Percentiles rank a stretch among this genome's conserved stretches.
Conservation (phyloP, 2,329 filamentous ascomycete genomes). For the Colletotrichum horii region DNA sequence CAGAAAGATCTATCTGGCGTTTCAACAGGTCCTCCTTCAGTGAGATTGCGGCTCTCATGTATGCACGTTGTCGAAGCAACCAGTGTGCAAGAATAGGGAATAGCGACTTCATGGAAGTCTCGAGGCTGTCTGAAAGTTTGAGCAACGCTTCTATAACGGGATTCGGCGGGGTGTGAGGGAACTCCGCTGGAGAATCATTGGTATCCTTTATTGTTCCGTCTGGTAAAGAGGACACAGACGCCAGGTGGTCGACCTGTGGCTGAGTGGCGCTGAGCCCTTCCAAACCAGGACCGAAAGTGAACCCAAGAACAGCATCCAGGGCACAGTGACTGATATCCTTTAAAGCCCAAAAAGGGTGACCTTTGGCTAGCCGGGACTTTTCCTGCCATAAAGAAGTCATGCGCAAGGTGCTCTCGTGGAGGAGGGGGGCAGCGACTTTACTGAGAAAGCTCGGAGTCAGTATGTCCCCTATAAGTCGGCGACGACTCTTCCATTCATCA, state of each 20-base stretch:
- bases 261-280: slow-evolving; percentile 6
- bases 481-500: slow-evolving; percentile 35
- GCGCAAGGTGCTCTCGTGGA: slow-evolving; percentile 31
- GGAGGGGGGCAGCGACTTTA: slow-evolving; percentile 7
- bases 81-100: slow-evolving; percentile 8
- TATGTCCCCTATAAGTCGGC: slow-evolving; percentile 37
- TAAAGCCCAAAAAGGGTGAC: slow-evolving; percentile 33
- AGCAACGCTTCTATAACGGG: background rate
- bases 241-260: background rate
- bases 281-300: slow-evolving; percentile 28
- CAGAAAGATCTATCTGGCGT: background rate
- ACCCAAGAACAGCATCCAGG: slow-evolving; percentile 36
- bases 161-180: background rate
- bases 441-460: slow-evolving; percentile 40
- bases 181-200: background rate
- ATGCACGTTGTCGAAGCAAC: background rate
- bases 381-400: slow-evolving; percentile 38
- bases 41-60: background rate
- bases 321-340: slow-evolving; percentile 33
- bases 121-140: background rate
- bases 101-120: slow-evolving; percentile 10
- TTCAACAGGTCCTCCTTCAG: background rate
- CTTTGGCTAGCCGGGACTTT: slow-evolving; percentile 34
- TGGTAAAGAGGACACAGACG: background rate
- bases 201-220: too few species aligned